Evolutionary conservation across 169 alveolate genomes (phyloP), one percentile per base, ranked within the genome.

Genomic region (Cryptosporidium ubiquitum): DNA sequence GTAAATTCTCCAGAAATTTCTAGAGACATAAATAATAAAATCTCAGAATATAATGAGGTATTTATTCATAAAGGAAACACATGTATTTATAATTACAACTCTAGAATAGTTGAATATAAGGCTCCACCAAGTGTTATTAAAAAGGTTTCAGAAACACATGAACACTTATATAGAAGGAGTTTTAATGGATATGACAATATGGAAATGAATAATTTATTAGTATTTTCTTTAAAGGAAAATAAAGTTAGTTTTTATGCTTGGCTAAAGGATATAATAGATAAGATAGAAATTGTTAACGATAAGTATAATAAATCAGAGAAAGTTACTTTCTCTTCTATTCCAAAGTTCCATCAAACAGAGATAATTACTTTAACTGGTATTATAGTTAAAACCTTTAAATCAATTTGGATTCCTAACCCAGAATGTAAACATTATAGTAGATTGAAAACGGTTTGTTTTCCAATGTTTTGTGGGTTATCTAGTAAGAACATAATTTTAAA

Each of bases 401-500:
- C 60, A 18, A 37, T 79, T 9, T 79, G 89, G 89, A 60, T 61
- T 16, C 75, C 89, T 1, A 40, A 23, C 33, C 75, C 74, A 26
- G 68, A 79, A 64, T 79, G 89, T 39, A 64, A 37, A 29, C 66
- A 55, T 26, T 64, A 79, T 29, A 31, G 68, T 23, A 42, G 35
- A 20, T 16, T 23, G 29, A 69, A 79, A 37, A 35, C 52, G 4
- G 33, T 66, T 14, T 79, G 89, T 12, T 64, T 79, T 42, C 89
- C 89, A 16, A 37, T 61, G 73, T 58, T 79, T 61, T 79, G 89
- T 64, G 89, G 89, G n/a, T 26, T 79, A 3, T 79, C 89, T 5
- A 79, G 75, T 49, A 58, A 44, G 40, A 79, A 79, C 39, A 79
- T 79, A 16, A 61, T 79, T 33, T 23, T 79, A 35, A 40, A 40